Percentiles rank a stretch among this genome's conserved stretches.
Conservation (phyloP, 441 rosid genomes). For the Rhodomyrtus psidioides region DNA sequence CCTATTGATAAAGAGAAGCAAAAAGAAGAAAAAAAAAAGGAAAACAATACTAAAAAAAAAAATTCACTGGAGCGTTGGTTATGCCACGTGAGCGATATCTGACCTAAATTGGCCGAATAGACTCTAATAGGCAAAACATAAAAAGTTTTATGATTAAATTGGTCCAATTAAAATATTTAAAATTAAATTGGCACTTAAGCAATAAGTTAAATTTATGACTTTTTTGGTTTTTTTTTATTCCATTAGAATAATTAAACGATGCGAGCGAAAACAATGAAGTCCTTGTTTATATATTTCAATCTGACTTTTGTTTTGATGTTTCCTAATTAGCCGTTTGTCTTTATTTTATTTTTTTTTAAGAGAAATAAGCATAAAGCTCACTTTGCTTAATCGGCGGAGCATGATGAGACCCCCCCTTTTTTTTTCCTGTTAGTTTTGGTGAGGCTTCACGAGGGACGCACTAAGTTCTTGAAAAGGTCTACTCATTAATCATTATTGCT, state of each 20-base stretch:
- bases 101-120: too few species aligned
- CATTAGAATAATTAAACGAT: not conserved
- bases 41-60: too few species aligned
- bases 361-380: not conserved
- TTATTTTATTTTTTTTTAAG: too few species aligned
- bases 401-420: not conserved
- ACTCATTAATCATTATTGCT: not conserved
- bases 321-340: not conserved
- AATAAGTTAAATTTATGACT: too few species aligned
- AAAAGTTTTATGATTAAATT: too few species aligned
- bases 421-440: not conserved
- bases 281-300: not conserved
- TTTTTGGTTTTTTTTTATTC: not conserved
- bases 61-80: too few species aligned
- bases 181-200: too few species aligned
- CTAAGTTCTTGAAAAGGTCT: not conserved
- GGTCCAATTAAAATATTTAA: too few species aligned
- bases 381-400: not conserved
- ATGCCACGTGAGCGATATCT: too few species aligned
- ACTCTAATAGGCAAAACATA: too few species aligned
- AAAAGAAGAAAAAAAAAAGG: too few species aligned
- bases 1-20: too few species aligned
- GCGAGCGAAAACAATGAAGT: not conserved
- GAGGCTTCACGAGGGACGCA: not conserved
- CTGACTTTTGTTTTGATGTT: not conserved